Evolutionary conservation across 345 rosid genomes (phyloP).

Genomic region (Combretum micranthum): DNA sequence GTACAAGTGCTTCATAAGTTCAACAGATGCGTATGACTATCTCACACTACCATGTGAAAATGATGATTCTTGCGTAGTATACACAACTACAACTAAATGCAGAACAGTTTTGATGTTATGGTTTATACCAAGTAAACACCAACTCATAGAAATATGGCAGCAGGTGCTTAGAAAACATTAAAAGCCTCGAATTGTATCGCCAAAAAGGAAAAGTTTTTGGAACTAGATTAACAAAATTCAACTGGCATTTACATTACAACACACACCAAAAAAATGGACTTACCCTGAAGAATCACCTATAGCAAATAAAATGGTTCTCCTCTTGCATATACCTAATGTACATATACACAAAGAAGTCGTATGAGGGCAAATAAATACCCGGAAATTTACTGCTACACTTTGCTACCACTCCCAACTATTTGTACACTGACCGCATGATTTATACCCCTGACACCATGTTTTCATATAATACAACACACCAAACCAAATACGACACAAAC

Average conservation of each 20-base stretch:
- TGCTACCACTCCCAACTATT: constrained; percentile 12
- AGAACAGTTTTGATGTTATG: too few species aligned
- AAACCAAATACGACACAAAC: neutral
- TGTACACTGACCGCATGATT: constrained; percentile 6
- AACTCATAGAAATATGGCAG: neutral
- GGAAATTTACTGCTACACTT: constrained; percentile 8
- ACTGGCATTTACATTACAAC: constrained; percentile 10
- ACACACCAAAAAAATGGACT: constrained; percentile 11
- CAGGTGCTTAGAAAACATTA: neutral
- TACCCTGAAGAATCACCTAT: constrained; percentile 1
- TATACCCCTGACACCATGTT: constrained; percentile 4
- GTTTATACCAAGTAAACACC: too few species aligned
- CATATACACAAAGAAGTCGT: constrained; percentile 9
- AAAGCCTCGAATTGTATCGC: neutral
- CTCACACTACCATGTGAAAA: too few species aligned
- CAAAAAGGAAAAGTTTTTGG: neutral
- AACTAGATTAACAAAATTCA: neutral
- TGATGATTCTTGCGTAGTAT: too few species aligned
- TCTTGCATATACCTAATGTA: constrained; percentile 9
- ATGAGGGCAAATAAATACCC: constrained; percentile 9
- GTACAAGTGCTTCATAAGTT: too few species aligned
- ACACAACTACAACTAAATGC: too few species aligned
- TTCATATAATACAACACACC: constrained; percentile 14
- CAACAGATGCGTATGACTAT: too few species aligned
- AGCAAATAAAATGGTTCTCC: neutral